Percentiles rank a stretch among this genome's conserved stretches.
Conservation (phyloP, 495 filamentous ascomycete genomes). For the Amphirosellinia nigrospora region DNA sequence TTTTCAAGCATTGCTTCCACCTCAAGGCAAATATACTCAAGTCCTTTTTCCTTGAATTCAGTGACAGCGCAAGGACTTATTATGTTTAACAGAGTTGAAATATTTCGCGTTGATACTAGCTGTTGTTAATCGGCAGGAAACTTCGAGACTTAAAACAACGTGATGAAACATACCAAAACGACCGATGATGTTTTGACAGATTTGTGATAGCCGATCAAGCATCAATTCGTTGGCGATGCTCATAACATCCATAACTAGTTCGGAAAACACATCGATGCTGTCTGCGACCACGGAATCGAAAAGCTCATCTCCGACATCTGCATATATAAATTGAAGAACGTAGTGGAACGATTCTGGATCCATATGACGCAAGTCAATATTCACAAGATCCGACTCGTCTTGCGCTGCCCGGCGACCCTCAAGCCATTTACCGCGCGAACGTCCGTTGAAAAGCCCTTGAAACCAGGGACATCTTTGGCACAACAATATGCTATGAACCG, state of each 20-base stretch:
- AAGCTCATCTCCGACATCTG: constrained; percentile 78
- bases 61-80: constrained; percentile 80
- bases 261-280: constrained; percentile 80
- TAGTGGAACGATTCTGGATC: constrained; percentile 72
- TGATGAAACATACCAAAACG: constrained; percentile 60
- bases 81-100: constrained; percentile 80
- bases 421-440: constrained; percentile 83
- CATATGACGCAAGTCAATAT: constrained; percentile 85
- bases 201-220: constrained; percentile 86
- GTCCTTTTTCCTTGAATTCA: constrained; percentile 83
- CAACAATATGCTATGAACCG: constrained; percentile 76
- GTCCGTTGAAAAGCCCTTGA: constrained; percentile 83
- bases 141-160: background rate
- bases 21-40: constrained; percentile 92
- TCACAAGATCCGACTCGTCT: constrained; percentile 59
- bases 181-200: constrained; percentile 89
- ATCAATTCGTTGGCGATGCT: constrained; percentile 91
- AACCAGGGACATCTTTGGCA: constrained; percentile 93
- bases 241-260: constrained; percentile 91
- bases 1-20: constrained; percentile 90
- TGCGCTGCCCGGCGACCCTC: constrained; percentile 62
- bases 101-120: constrained; percentile 79
- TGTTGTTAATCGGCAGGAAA: constrained; percentile 33
- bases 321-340: constrained; percentile 83
- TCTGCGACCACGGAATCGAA: constrained; percentile 77